Evolutionary conservation across 148 eudicot species (phyloP).

Genomic region (Arctostaphylos glauca): DNA sequence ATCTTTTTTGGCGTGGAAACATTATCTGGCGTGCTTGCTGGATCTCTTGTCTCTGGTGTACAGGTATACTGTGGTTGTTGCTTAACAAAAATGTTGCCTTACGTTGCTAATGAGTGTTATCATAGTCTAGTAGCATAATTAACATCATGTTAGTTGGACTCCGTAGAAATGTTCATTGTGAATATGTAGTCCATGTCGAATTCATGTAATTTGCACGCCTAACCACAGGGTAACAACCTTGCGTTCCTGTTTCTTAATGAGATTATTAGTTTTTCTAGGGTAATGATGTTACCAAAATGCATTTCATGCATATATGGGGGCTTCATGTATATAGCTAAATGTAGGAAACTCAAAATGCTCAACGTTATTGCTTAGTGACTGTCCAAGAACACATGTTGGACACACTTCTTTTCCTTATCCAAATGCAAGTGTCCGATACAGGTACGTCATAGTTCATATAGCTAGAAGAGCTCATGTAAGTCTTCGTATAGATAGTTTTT

Average conservation of each 20-base stretch:
- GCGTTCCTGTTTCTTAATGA: not conserved
- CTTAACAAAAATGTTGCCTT: not conserved
- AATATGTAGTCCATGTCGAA: not conserved
- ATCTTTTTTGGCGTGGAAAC: conserved; percentile 86
- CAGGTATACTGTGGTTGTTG: conserved; percentile 45
- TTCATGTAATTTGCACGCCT: not conserved
- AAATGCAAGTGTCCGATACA: not conserved
- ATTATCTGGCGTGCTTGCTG: conserved; percentile 89
- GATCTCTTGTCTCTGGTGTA: conserved; percentile 86
- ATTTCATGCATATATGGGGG: not conserved
- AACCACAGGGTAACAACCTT: not conserved
- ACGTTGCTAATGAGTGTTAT: not conserved
- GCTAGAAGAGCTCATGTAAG: not conserved
- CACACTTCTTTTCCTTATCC: not conserved
- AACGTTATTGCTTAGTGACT: not conserved
- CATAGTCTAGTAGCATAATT: not conserved
- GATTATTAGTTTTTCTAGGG: not conserved
- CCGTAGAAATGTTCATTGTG: not conserved
- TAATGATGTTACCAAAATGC: not conserved
- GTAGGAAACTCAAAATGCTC: not conserved
- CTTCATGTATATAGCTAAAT: not conserved
- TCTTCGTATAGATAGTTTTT: not conserved
- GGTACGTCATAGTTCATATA: not conserved
- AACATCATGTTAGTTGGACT: not conserved
- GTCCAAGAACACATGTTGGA: not conserved